A percentile compares a stretch with the other conserved stretches of the same genome.
Evolutionary conservation across 345 rosid genomes (phyloP).

Genomic region (Anastatica hierochuntica): DNA sequence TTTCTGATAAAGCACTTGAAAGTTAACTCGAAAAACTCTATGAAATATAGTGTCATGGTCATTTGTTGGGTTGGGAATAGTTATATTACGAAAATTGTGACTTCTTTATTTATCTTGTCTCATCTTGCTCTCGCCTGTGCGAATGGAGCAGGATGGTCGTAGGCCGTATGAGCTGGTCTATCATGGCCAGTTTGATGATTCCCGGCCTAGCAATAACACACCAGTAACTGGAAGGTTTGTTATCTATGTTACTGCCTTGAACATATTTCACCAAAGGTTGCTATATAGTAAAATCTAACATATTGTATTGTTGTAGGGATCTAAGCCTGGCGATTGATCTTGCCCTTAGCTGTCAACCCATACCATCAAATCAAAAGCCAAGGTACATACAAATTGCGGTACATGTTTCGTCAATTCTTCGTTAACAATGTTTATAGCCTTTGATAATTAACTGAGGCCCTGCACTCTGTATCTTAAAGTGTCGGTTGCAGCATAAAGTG

Average conservation of each 20-base stretch:
- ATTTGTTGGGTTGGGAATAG: too few relatives aligned
- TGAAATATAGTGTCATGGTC: too few relatives aligned
- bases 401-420: background rate
- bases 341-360: conserved; percentile 65
- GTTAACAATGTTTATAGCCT: conserved; percentile 10
- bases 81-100: too few relatives aligned
- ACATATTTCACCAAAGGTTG: background rate
- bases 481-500: conserved; percentile 98
- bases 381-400: conserved; percentile 34
- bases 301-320: conserved; percentile 50
- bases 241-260: background rate
- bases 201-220: conserved; percentile 62
- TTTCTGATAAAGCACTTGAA: too few relatives aligned
- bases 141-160: conserved; percentile 55
- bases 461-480: conserved; percentile 31
- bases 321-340: conserved; percentile 61
- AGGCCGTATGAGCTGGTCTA: conserved; percentile 90
- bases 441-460: background rate
- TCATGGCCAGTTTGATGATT: conserved; percentile 90
- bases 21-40: too few relatives aligned
- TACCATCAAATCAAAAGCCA: conserved; percentile 59
- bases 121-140: too few relatives aligned
- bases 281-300: background rate
- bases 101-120: background rate
- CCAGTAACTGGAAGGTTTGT: conserved; percentile 76